Base-by-base conservation (phyloP, 169 alveolate genomes). In the Miamiensis avidus region DNA sequence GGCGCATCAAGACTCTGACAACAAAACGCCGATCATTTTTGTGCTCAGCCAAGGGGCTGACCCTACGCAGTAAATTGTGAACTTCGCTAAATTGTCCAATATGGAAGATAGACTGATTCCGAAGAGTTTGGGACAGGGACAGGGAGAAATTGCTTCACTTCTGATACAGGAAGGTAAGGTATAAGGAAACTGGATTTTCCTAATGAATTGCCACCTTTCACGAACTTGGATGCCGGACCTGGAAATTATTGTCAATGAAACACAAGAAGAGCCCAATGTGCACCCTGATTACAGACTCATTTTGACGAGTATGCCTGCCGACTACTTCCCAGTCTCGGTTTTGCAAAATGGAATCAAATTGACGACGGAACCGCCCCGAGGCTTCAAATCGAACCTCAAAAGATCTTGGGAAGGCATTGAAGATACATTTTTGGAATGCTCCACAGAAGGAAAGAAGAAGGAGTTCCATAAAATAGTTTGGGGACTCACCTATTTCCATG, bases 401-500 rank as follows among this genome's bases (percentile, higher is more conserved):
- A 93, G 97, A 72, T 88, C 97, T 26, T 93, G 94, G 82, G 83
- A 94, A 33, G 95, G 94, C 65, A 89, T 94, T 49, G 87, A 93
- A 0, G 98, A 96, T 75, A 97, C 92, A 11, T 91, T 84, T 64
- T 93, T 95, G 1, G 94, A 94, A 0, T 93, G 93, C 34, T 78
- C 93, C 74, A 49, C 4, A 11, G 69, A 49, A 49, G 20, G 20
- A 49, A 76, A 94, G 74, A 93, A 97, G 33, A 90, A 87, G 29
- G 92, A 91, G 81, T 96, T 96, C 93, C 96, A 96, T 79, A 95
- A 95, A 86, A 87, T 97, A 81, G 90, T 95, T 29, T 96, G 96
- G 83, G 98, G 98, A 34, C 91, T 97, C 25, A 93, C 96, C 32
- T 94, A 96, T 89, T 97, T 97, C 98, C 99, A 97, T 88, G 98